phyloP scores from a whole-genome alignment of 768 basidiomycete species.

The Kwoniella mangroviensis region DNA sequence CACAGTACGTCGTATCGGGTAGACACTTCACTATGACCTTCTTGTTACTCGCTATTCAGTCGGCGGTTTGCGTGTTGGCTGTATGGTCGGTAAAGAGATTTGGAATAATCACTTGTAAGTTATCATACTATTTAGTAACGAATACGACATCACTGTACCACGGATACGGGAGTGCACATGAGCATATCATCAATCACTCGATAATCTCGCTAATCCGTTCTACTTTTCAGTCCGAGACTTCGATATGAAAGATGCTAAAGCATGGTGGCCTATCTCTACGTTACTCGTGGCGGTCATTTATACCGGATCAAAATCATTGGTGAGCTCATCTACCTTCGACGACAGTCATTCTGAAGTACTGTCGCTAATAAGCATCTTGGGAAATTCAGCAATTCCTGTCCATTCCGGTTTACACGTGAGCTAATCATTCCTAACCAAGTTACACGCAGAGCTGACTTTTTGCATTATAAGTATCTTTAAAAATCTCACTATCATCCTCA shows the following conservation, averaged over 20 bases:
- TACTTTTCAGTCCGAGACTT: slow-evolving; percentile 68
- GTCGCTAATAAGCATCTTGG: slow-evolving; percentile 1
- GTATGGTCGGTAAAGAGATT: slow-evolving; percentile 75
- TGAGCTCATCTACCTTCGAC: slow-evolving; percentile 61
- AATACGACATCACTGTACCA: too few relatives aligned
- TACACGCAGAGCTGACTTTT: not conserved
- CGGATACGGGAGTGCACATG: too few relatives aligned
- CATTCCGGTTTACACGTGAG: slow-evolving; percentile 89
- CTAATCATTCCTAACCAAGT: slow-evolving; percentile 49
- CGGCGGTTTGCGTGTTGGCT: slow-evolving; percentile 79
- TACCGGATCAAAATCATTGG: slow-evolving; percentile 94
- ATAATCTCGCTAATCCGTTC: too few relatives aligned
- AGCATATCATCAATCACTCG: too few relatives aligned
- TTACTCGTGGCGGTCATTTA: slow-evolving; percentile 94
- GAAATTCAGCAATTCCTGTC: slow-evolving; percentile 82
- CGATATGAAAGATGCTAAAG: slow-evolving; percentile 78
- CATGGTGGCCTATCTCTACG: slow-evolving; percentile 93
- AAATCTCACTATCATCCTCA: slow-evolving; percentile 96
- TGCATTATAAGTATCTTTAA: slow-evolving; percentile 69
- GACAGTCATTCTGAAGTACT: not conserved
- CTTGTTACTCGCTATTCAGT: slow-evolving; percentile 87
- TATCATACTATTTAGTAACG: too few relatives aligned
- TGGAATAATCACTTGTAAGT: slow-evolving; percentile 59
- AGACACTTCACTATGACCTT: slow-evolving; percentile 95
- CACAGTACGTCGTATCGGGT: slow-evolving; percentile 92